Evolutionary conservation across 805 yeast species (phyloP).

Genomic region (Wickerhamiella kurtzmanii): DNA sequence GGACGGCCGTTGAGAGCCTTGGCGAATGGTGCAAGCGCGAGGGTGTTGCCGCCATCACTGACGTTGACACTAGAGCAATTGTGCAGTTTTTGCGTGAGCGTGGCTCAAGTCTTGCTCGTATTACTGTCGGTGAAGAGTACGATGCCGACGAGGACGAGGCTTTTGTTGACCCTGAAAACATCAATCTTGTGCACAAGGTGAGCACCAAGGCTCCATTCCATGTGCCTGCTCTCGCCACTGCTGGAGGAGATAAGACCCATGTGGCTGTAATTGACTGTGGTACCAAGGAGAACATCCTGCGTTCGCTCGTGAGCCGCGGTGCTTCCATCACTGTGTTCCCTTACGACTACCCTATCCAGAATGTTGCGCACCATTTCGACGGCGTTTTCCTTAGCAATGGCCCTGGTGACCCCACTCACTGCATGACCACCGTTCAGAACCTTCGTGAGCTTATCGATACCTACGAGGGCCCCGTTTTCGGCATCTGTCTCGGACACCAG

Average conservation of each 20-base stretch:
- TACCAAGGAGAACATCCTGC: conserved; percentile 90
- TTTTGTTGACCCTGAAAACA: conserved; percentile 76
- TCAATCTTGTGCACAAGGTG: conserved; percentile 84
- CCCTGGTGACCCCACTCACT: conserved; percentile 95
- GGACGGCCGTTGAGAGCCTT: conserved; percentile 97
- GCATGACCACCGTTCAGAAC: conserved; percentile 62
- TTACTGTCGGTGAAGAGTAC: conserved; percentile 80
- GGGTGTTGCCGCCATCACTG: conserved; percentile 91
- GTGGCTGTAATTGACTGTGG: conserved; percentile 96
- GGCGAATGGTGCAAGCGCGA: conserved; percentile 94
- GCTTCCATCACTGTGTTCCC: conserved; percentile 96
- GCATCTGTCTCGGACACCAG: conserved; percentile 97
- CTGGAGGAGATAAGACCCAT: conserved; percentile 45
- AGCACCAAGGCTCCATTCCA: conserved; percentile 94
- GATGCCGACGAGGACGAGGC: conserved; percentile 88
- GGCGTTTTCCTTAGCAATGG: conserved; percentile 93
- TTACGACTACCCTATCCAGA: conserved; percentile 83
- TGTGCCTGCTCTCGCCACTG: conserved; percentile 43
- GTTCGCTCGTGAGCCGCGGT: conserved; percentile 89
- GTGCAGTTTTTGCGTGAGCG: conserved; percentile 88
- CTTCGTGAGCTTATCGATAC: conserved; percentile 57
- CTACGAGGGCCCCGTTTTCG: conserved; percentile 68
- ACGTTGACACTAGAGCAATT: conserved; percentile 92
- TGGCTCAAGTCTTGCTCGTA: conserved; percentile 87
- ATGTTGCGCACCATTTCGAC: conserved; percentile 81